phyloP scores from a whole-genome alignment of 139 green algal genomes.

The Chlamydomonas sphaeroides region DNA sequence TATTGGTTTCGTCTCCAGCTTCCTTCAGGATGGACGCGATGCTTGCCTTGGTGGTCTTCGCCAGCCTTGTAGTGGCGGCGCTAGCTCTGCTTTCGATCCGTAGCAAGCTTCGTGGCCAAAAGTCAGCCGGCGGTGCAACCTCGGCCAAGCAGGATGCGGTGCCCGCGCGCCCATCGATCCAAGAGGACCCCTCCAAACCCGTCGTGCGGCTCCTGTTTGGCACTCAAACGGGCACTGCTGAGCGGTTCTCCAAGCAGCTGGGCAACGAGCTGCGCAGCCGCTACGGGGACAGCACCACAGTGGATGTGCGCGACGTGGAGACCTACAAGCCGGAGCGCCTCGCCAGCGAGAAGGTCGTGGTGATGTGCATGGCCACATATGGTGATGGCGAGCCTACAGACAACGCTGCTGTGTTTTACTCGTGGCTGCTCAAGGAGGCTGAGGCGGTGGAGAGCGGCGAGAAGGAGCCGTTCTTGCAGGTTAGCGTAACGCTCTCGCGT shows the following conservation, averaged over 20 bases:
- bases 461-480: constrained; percentile 59
- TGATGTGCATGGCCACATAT: constrained; percentile 96
- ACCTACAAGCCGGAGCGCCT: constrained; percentile 64
- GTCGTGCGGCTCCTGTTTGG: constrained; percentile 63
- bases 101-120: not conserved
- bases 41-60: not conserved
- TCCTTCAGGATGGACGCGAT: constrained; percentile 3
- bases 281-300: constrained; percentile 68
- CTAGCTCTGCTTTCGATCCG: constrained; percentile 29
- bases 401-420: constrained; percentile 85
- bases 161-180: not conserved
- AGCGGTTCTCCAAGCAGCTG: constrained; percentile 91
- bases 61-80: not conserved
- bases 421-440: constrained; percentile 78
- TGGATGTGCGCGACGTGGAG: constrained; percentile 83
- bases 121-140: not conserved
- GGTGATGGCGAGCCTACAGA: constrained; percentile 98
- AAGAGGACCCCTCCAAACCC: constrained; percentile 52
- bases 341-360: constrained; percentile 71
- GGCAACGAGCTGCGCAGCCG: constrained; percentile 52
- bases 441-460: constrained; percentile 56
- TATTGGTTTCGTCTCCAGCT: too few species aligned
- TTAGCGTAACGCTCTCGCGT: too few species aligned
- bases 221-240: constrained; percentile 58
- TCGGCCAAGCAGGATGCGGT: not conserved